These are phyloP conservation scores for Stylosanthes scabra DNA, from an alignment of 331 rosid genomes.

Conservation along the genomic window DNA sequence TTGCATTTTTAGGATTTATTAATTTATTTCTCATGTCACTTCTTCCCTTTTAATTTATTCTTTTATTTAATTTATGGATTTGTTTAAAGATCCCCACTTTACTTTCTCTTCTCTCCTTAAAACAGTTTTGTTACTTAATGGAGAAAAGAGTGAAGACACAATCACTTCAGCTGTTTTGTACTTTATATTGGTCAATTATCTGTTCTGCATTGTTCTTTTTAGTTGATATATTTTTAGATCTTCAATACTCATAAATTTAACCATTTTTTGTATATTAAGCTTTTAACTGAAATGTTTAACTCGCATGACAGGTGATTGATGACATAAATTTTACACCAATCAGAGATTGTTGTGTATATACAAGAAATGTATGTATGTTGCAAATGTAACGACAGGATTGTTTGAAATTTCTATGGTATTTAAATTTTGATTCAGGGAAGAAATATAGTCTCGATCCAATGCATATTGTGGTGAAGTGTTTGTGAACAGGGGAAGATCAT, in stretches of 20 bases:
- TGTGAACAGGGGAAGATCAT: no score
- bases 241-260: no score
- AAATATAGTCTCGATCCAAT: constrained; percentile 92
- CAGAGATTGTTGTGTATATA: constrained; percentile 15
- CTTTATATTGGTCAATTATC: neutral
- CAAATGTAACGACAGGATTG: constrained; percentile 1
- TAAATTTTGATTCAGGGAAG: constrained; percentile 71
- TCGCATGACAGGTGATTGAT: constrained; percentile 37
- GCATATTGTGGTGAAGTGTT: no score
- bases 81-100: no score
- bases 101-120: neutral
- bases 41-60: no score
- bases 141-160: neutral
- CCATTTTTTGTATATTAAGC: neutral
- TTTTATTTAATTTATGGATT: no score
- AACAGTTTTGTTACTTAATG: neutral
- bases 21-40: no score
- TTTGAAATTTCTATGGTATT: neutral
- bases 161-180: constrained; percentile 20
- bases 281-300: constrained; percentile 13
- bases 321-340: constrained; percentile 4
- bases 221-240: no score
- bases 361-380: neutral
- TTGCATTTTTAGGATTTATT: no score
- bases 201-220: no score